A percentile compares a stretch with the other conserved stretches of the same genome.
These are phyloP conservation scores for Kurtzmaniella quercitrusa DNA, from an alignment of 1,139 yeast genomes.

Conservation along the genomic window DNA sequence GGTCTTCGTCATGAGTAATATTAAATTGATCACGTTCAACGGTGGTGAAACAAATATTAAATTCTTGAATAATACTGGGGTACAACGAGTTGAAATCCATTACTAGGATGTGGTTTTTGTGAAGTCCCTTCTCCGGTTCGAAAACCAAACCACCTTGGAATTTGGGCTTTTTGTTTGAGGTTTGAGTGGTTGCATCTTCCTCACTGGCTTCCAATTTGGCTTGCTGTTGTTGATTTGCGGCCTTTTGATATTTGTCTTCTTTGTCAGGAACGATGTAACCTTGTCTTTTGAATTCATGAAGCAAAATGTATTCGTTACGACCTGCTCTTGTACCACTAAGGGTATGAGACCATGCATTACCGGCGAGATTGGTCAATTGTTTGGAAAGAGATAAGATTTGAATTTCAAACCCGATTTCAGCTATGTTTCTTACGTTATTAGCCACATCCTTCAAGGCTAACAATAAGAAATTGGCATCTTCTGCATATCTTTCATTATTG, in stretches of 20 bases:
- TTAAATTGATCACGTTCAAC: conserved; percentile 64
- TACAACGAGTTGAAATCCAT: conserved; percentile 98
- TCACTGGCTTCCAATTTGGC: conserved; percentile 37
- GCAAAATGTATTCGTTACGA: conserved; percentile 86
- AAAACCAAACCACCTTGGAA: conserved; percentile 96
- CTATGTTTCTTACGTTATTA: conserved; percentile 64
- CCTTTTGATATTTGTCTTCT: conserved; percentile 50
- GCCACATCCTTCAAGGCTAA: conserved; percentile 72
- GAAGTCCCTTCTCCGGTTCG: conserved; percentile 94
- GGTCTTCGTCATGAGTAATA: conserved; percentile 47
- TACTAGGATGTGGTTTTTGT: conserved; percentile 81
- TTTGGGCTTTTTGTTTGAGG: conserved; percentile 71
- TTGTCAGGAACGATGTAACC: conserved; percentile 89
- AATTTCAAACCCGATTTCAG: conserved; percentile 73
- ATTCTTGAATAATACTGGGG: conserved; percentile 97
- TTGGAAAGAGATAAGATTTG: conserved; percentile 88
- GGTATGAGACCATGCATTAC: conserved; percentile 97
- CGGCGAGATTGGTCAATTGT: conserved; percentile 90
- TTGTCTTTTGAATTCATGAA: conserved; percentile 85
- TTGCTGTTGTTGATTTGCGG: conserved; percentile 33
- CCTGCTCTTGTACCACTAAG: conserved; percentile 95
- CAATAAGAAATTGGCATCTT: conserved; percentile 62
- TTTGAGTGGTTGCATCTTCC: conserved; percentile 44
- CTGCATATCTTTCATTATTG: conserved; percentile 59
- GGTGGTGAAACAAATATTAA: conserved; percentile 94